Percentiles rank a stretch among this genome's conserved stretches.
Evolutionary conservation across 1,139 yeast genomes (phyloP).

Genomic region (Kodamaea fungicola): DNA sequence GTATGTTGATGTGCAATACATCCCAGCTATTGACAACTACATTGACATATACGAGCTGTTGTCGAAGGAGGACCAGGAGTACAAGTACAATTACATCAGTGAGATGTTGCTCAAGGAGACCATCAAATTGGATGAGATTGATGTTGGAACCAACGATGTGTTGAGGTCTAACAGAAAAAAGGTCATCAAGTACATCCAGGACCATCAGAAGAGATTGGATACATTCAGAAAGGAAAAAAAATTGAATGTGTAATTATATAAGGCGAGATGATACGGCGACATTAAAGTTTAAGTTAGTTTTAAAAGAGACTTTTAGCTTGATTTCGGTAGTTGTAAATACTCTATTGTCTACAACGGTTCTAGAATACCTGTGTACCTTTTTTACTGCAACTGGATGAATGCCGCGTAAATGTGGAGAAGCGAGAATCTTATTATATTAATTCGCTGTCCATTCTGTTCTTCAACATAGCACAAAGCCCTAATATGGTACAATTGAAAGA

Average conservation of each 20-base stretch:
- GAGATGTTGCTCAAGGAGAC: conserved; percentile 66
- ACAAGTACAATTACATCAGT: conserved; percentile 55
- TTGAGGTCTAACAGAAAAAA: conserved; percentile 58
- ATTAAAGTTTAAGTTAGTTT: conserved; percentile 4
- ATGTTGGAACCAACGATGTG: conserved; percentile 45
- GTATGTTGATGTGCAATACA: conserved; percentile 39
- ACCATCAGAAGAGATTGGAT: conserved; percentile 58
- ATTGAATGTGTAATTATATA: conserved; percentile 1
- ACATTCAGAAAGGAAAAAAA: conserved; percentile 39
- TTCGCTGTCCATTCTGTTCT: no score
- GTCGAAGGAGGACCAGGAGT: conserved; percentile 39
- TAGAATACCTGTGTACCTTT: no score
- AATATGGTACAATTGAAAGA: no score
- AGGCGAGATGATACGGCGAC: not conserved
- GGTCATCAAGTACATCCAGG: conserved; percentile 59
- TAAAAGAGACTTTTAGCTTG: conserved; percentile 6
- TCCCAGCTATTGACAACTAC: conserved; percentile 43
- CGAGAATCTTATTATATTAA: no score
- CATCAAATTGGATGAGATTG: conserved; percentile 64
- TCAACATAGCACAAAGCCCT: no score
- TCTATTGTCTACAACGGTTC: no score
- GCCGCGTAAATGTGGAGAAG: no score
- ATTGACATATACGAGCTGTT: conserved; percentile 31
- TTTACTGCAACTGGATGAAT: no score
- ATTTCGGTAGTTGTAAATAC: no score